These are phyloP conservation scores for Polymyxa betae DNA, from an alignment of 208 protist genomes.

Conservation along the genomic window DNA sequence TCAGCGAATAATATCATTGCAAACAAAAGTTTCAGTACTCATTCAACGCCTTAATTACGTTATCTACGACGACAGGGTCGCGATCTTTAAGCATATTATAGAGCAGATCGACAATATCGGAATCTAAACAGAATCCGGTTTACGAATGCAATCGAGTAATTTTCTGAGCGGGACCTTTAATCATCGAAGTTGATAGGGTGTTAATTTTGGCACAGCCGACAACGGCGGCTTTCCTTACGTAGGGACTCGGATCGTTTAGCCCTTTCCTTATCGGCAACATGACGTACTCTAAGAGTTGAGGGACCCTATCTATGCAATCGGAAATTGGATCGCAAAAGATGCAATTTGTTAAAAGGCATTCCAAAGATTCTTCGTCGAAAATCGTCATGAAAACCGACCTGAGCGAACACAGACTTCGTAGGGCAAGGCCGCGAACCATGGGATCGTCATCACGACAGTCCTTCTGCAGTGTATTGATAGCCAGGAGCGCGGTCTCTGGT, in stretches of 20 bases:
- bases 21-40: neutral
- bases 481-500: slow-evolving; percentile 85
- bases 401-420: slow-evolving; percentile 87
- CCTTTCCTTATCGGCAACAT: slow-evolving; percentile 77
- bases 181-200: slow-evolving; percentile 59
- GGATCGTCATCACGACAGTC: slow-evolving; percentile 83
- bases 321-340: too few species aligned
- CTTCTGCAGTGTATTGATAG: slow-evolving; percentile 91
- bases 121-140: slow-evolving; percentile 12
- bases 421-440: slow-evolving; percentile 89
- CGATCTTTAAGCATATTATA: slow-evolving; percentile 78
- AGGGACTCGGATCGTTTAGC: slow-evolving; percentile 81
- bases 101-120: slow-evolving; percentile 43
- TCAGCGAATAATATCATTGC: neutral
- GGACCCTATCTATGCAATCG: slow-evolving; percentile 54
- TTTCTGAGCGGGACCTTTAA: neutral
- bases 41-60: slow-evolving; percentile 46
- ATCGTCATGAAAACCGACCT: slow-evolving; percentile 67
- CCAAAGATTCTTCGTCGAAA: slow-evolving; percentile 73
- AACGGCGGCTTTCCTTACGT: slow-evolving; percentile 90
- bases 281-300: slow-evolving; percentile 80
- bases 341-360: neutral
- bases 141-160: neutral
- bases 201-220: slow-evolving; percentile 82
- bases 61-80: slow-evolving; percentile 77